Conservation (phyloP, 2,329 filamentous ascomycete species). For the Plenodomus tracheiphilus region DNA sequence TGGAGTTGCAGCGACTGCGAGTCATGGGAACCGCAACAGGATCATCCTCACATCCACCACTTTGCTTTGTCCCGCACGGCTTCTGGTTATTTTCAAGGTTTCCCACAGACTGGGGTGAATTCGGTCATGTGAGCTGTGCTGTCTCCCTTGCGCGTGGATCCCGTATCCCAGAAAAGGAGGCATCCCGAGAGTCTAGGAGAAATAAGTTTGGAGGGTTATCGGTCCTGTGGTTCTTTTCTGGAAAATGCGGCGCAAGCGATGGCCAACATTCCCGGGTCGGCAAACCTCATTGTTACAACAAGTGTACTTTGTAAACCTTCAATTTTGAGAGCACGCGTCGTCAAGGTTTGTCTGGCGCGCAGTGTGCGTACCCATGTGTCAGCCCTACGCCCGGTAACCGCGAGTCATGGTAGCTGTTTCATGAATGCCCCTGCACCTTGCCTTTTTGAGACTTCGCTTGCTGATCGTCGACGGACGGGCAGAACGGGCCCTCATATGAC, state of each 20-base stretch:
- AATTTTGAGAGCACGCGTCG: background rate
- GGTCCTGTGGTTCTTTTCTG: background rate
- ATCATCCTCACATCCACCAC: background rate
- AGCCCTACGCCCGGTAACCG: slow-evolving; percentile 3
- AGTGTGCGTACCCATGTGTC: slow-evolving; percentile 8
- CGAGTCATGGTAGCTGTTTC: slow-evolving; percentile 7
- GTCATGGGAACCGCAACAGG: background rate
- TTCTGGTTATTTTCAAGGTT: background rate
- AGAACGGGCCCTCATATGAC: slow-evolving; percentile 3
- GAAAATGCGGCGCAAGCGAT: background rate
- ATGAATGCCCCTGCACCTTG: slow-evolving; percentile 1
- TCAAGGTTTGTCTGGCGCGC: background rate
- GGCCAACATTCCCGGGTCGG: background rate
- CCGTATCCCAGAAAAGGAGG: background rate
- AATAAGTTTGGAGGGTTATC: background rate
- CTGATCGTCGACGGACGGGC: slow-evolving; percentile 2
- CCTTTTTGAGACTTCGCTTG: slow-evolving; percentile 2
- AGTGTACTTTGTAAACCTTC: background rate
- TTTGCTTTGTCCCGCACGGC: background rate
- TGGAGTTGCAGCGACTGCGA: background rate
- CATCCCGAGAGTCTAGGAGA: background rate
- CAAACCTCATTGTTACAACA: background rate
- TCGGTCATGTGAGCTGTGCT: background rate
- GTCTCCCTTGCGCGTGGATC: background rate
- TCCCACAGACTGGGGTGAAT: background rate